Evolutionary conservation across 202 grass and related monocot genomes (phyloP).

Genomic region (Panicum virgatum): DNA sequence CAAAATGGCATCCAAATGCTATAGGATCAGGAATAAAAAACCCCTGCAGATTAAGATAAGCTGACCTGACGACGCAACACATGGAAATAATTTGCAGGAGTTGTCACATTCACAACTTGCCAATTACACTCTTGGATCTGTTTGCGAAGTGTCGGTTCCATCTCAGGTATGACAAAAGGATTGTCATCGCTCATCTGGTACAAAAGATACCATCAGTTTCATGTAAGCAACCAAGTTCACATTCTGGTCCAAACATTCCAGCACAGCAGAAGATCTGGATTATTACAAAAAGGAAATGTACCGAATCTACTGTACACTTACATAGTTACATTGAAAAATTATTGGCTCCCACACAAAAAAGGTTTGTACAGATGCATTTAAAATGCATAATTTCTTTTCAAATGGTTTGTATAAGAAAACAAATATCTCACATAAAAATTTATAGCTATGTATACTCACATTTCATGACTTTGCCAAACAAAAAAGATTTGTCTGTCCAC

Average conservation of each 20-base stretch:
- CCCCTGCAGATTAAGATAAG: conserved; percentile 12
- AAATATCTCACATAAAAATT: background rate
- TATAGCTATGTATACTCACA: background rate
- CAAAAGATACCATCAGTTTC: background rate
- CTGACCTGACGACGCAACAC: conserved; percentile 78
- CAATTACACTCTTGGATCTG: conserved; percentile 97
- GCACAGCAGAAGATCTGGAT: background rate
- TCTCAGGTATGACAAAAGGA: conserved; percentile 86
- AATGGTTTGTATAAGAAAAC: background rate
- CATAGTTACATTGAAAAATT: background rate
- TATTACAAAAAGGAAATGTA: background rate
- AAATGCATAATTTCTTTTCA: background rate
- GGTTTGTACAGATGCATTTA: background rate
- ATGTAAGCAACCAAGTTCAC: conserved; percentile 23
- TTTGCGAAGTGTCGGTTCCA: conserved; percentile 84
- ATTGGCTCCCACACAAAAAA: background rate
- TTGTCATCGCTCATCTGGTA: conserved; percentile 94
- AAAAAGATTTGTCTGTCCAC: background rate
- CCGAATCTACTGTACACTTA: background rate
- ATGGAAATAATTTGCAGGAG: conserved; percentile 96
- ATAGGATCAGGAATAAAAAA: background rate
- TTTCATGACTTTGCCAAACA: background rate
- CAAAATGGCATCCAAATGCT: conserved; percentile 4
- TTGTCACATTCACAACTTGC: conserved; percentile 90
- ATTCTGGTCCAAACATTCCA: background rate